Conservation (phyloP, 108 stramenopile genomes). For the Phaeodactylum tricornutum region DNA sequence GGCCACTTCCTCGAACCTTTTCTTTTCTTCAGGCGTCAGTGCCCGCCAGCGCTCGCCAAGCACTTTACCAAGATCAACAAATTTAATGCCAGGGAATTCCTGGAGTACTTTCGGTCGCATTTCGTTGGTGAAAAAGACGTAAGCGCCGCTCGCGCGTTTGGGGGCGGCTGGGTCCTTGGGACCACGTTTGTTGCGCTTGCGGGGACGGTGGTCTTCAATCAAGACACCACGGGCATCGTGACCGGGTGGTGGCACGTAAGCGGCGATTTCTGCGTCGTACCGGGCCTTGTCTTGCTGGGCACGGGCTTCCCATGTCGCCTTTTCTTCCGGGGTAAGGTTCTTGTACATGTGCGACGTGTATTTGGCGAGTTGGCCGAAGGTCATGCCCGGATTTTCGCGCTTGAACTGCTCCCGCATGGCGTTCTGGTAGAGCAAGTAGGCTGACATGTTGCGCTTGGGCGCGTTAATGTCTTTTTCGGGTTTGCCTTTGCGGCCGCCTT, state of each 20-base stretch:
- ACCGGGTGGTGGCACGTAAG: conserved; percentile 70
- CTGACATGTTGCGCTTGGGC: conserved; percentile 85
- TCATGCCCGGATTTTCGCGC: conserved; percentile 68
- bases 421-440: conserved; percentile 82
- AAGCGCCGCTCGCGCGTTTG: conserved; percentile 68
- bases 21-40: conserved; percentile 73
- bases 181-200: conserved; percentile 54
- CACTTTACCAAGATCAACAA: conserved; percentile 84
- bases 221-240: conserved; percentile 72
- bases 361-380: conserved; percentile 83
- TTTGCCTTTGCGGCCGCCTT: conserved; percentile 39
- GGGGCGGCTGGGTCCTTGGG: conserved; percentile 66
- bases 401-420: conserved; percentile 84
- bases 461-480: conserved; percentile 72
- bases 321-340: conserved; percentile 66
- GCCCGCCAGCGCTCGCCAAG: conserved; percentile 87
- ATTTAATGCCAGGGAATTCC: conserved; percentile 82
- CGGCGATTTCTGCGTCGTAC: conserved; percentile 66
- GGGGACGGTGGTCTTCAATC: conserved; percentile 61
- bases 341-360: conserved; percentile 89
- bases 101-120: conserved; percentile 70
- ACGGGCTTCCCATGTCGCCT: conserved; percentile 67
- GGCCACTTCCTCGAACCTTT: conserved; percentile 78
- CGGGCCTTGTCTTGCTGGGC: conserved; percentile 75
- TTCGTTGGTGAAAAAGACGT: conserved; percentile 81